A percentile compares a stretch with the other conserved stretches of the same genome.
Conservation (phyloP, 768 basidiomycete genomes). For the Tylopilus cervinicoccineus region DNA sequence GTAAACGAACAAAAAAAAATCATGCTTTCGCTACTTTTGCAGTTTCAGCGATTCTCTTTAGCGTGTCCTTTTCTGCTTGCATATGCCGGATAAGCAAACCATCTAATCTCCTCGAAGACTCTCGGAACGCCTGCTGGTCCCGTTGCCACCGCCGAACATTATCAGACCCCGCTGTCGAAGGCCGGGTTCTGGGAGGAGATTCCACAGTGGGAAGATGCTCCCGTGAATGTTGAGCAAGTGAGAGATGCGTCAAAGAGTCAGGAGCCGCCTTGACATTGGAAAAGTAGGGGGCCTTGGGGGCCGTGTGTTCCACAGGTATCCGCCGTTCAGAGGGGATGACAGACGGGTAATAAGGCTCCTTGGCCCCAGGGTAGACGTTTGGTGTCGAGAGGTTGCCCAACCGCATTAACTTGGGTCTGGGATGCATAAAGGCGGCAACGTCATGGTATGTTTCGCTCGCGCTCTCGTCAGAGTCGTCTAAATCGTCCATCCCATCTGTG, state of each 20-base stretch:
- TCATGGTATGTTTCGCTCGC: slow-evolving; percentile 38
- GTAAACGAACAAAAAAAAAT: slow-evolving; percentile 1
- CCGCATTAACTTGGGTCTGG: slow-evolving; percentile 47
- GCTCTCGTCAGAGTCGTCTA: slow-evolving; percentile 55
- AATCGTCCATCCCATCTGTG: slow-evolving; percentile 69
- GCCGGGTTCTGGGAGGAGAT: slow-evolving; percentile 10
- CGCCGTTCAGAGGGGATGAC: slow-evolving; percentile 37
- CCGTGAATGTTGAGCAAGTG: slow-evolving; percentile 39
- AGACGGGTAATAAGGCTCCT: slow-evolving; percentile 34
- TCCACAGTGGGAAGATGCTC: slow-evolving; percentile 32
- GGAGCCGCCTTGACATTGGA: slow-evolving; percentile 38
- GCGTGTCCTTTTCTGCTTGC: slow-evolving; percentile 75
- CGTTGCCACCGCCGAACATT: slow-evolving; percentile 27
- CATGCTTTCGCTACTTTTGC: slow-evolving; percentile 32
- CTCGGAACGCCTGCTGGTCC: slow-evolving; percentile 40
- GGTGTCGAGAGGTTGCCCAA: slow-evolving; percentile 71
- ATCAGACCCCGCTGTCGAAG: slow-evolving; percentile 18
- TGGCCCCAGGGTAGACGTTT: slow-evolving; percentile 45
- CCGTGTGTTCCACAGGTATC: slow-evolving; percentile 52
- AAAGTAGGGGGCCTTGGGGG: slow-evolving; percentile 43
- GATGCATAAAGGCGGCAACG: slow-evolving; percentile 26
- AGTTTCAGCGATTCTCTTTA: slow-evolving; percentile 67
- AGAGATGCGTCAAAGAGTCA: slow-evolving; percentile 30
- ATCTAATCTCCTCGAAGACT: slow-evolving; percentile 64
- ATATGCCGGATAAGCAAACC: slow-evolving; percentile 81